Evolutionary conservation across 768 basidiomycete genomes (phyloP).

Genomic region (Amanita inopinata): DNA sequence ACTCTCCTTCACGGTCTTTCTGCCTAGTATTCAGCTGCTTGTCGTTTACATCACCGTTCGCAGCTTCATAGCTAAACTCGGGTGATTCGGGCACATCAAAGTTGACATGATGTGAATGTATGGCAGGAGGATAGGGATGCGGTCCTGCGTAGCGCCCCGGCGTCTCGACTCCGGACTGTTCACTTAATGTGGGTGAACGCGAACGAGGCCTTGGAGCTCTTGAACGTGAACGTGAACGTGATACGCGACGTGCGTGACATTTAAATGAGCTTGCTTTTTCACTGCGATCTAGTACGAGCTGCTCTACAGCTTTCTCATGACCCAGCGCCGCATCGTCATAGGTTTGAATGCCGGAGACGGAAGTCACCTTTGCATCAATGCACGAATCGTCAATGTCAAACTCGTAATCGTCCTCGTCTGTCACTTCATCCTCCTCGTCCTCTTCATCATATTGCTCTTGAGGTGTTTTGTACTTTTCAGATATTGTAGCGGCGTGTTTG

Average conservation of each 20-base stretch:
- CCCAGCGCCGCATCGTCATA: slow-evolving; percentile 1
- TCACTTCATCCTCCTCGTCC: slow-evolving; percentile 39
- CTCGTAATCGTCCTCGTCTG: slow-evolving; percentile 51
- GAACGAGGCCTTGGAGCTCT: too few relatives aligned
- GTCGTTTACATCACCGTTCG: slow-evolving; percentile 19
- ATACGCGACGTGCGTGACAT: slow-evolving; percentile 24
- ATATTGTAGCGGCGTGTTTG: slow-evolving; percentile 15
- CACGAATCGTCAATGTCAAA: slow-evolving; percentile 89
- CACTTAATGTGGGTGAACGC: slow-evolving; percentile 20
- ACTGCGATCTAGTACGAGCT: slow-evolving; percentile 23
- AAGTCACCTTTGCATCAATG: neutral
- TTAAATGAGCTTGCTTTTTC: slow-evolving; percentile 20
- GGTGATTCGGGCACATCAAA: slow-evolving; percentile 28
- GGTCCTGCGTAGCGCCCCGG: slow-evolving; percentile 50
- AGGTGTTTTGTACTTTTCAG: slow-evolving; percentile 31
- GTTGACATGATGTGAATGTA: slow-evolving; percentile 42
- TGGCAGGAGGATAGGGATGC: slow-evolving; percentile 36
- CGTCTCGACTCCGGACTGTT: slow-evolving; percentile 52
- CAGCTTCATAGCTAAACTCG: slow-evolving; percentile 28
- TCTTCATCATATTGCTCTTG: slow-evolving; percentile 38
- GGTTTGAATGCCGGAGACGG: neutral
- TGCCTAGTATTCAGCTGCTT: neutral
- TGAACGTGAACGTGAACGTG: slow-evolving; percentile 32
- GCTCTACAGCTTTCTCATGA: slow-evolving; percentile 11
- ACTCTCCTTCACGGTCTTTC: slow-evolving; percentile 43